Conservation (phyloP, 2,329 filamentous ascomycete species). For the Leptographium lundbergii region DNA sequence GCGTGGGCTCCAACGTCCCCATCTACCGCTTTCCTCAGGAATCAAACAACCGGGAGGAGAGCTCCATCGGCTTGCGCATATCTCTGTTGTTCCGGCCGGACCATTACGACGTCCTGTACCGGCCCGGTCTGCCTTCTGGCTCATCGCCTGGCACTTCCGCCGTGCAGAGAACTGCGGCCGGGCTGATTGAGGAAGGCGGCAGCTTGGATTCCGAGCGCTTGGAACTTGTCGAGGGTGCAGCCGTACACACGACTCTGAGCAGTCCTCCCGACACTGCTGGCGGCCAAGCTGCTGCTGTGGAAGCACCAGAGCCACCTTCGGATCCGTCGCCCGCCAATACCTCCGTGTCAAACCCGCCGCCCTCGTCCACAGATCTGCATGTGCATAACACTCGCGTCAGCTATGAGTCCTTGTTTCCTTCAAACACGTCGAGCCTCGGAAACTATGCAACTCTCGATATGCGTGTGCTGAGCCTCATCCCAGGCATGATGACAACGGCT, state of each 20-base stretch:
- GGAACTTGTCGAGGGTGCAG: not conserved
- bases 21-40: conserved; percentile 51
- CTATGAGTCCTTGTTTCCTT: conserved; percentile 17
- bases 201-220: too few species aligned
- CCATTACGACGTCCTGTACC: conserved; percentile 89
- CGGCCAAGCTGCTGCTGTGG: too few species aligned
- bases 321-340: too few species aligned
- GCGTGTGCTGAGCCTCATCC: conserved; percentile 32
- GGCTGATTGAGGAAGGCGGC: too few species aligned
- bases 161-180: too few species aligned
- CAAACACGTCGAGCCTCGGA: conserved; percentile 32
- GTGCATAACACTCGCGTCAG: conserved; percentile 29
- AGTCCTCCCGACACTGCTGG: not conserved
- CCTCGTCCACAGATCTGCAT: conserved; percentile 25
- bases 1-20: conserved; percentile 63
- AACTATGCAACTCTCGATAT: conserved; percentile 31
- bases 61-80: conserved; percentile 34
- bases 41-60: conserved; percentile 29
- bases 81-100: conserved; percentile 56
- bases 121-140: conserved; percentile 11
- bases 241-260: not conserved
- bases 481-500: conserved; percentile 22
- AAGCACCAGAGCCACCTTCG: too few species aligned
- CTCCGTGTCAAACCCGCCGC: not conserved
- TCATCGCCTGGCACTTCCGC: too few species aligned